Evolutionary conservation across 2,329 filamentous ascomycete species (phyloP), one percentile per base, ranked within the genome.

Genomic region (Alternaria sp.): DNA sequence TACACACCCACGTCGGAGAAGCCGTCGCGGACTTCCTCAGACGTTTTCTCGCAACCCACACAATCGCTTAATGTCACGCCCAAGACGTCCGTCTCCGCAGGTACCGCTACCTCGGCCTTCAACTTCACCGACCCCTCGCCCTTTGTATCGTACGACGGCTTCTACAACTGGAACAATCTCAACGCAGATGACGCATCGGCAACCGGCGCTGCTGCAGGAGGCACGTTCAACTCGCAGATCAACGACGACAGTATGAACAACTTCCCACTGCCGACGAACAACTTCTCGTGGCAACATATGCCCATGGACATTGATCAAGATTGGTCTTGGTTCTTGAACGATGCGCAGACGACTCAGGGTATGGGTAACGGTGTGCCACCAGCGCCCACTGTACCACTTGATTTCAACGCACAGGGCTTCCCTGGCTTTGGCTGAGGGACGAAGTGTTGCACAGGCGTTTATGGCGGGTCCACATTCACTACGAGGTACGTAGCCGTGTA

Each of bases 271-370:
- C 74, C 77, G 25, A 78, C 74, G 10, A 79, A 77, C 46, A 78
- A 76, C 62, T 79, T 79, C 61, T 68, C 61, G 3, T 80, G 78
- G 79, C 78, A 80, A 64, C 79, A 79, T 40, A 76, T 79, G 72
- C 77, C 77, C 36, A 80, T 80, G 77, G 78, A 80, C 30, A 79
- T 80, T 50, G 79, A 81, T 51, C 79, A 81, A 70, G 79, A 81
- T 57, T 81, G 79, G 79, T 77, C 72, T 36, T 81, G 79, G 77
- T 80, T 80, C 43, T 61, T 80, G 61, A 79, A 78, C 26, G 77
- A 79, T 57, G 63, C 65, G 5, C 66, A 67, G 45, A 69, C 66
- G 17, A 64, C 51, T 28, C 65, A 67, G 51, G 45, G 57, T 13
- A 32, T 62, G 23, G 68, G 57, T 12, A 23, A 30, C 1, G 26